Conservation (phyloP, 2,329 filamentous ascomycete genomes). For the Gremmenia infestans region DNA sequence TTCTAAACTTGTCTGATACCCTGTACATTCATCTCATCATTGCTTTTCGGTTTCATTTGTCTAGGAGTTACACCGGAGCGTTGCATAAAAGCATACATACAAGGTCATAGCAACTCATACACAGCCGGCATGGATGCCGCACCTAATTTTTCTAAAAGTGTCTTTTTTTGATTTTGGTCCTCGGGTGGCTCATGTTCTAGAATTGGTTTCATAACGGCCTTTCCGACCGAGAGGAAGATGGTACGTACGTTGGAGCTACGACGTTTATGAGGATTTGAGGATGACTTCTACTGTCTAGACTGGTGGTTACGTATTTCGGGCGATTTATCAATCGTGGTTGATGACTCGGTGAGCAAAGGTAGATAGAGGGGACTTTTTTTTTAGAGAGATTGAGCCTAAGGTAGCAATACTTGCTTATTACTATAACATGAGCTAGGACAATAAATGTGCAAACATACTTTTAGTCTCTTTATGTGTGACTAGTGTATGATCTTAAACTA, state of each 20-base stretch:
- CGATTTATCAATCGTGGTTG: neutral
- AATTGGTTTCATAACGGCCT: neutral
- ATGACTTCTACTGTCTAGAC: neutral
- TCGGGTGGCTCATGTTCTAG: neutral
- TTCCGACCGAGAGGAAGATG: neutral
- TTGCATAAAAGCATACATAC: neutral
- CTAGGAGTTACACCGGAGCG: neutral
- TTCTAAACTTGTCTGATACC: neutral
- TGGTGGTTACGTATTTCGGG: neutral
- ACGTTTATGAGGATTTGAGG: neutral
- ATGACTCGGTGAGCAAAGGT: neutral
- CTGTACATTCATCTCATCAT: neutral
- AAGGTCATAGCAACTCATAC: neutral
- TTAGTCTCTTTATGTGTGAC: neutral
- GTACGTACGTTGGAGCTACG: neutral
- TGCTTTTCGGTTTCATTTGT: neutral
- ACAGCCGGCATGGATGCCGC: neutral
- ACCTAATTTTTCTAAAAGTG: neutral
- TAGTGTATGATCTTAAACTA: neutral
- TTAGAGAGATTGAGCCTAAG: neutral
- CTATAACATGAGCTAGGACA: neutral
- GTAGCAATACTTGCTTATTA: neutral
- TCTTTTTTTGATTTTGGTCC: neutral
- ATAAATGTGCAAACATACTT: neutral
- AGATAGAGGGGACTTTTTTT: neutral